Percentiles rank a stretch among this genome's conserved stretches.
These are phyloP conservation scores for Pichia sp. DNA, from an alignment of 1,139 yeast genomes.

Conservation along the genomic window DNA sequence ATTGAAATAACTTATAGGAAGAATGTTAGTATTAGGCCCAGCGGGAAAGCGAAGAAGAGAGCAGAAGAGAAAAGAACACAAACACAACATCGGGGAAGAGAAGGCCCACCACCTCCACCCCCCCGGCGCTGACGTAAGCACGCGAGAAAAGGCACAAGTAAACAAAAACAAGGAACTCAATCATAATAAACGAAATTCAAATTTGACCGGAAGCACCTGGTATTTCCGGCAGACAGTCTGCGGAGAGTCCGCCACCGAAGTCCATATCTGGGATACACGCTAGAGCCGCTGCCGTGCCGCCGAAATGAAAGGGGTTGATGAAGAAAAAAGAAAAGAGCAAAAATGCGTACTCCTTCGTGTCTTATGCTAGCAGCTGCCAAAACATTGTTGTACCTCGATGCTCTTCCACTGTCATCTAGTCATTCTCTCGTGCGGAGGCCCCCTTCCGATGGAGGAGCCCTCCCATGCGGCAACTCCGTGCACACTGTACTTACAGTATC, in stretches of 20 bases:
- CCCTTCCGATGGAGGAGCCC: not conserved
- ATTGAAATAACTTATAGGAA: not conserved
- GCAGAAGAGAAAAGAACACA: not conserved
- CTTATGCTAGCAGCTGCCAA: too few relatives aligned
- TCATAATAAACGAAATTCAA: not conserved
- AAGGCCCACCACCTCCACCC: not conserved
- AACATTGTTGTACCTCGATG: too few relatives aligned
- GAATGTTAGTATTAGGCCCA: not conserved
- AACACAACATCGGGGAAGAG: not conserved
- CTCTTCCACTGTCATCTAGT: too few relatives aligned
- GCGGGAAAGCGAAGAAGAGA: not conserved
- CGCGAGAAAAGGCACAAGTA: constrained; percentile 1
- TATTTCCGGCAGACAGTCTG: not conserved
- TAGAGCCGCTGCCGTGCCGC: too few relatives aligned
- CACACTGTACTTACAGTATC: not conserved
- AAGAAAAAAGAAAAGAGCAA: too few relatives aligned
- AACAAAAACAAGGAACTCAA: not conserved
- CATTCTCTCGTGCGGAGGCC: too few relatives aligned
- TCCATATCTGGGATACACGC: too few relatives aligned
- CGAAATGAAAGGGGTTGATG: too few relatives aligned
- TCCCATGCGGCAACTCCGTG: not conserved
- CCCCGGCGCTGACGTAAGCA: not conserved
- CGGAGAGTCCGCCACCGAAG: too few relatives aligned
- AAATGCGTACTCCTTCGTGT: too few relatives aligned
- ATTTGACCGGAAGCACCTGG: not conserved